Conservation (phyloP, 2,329 filamentous ascomycete genomes). For the Orbilia blumenaviensis region DNA sequence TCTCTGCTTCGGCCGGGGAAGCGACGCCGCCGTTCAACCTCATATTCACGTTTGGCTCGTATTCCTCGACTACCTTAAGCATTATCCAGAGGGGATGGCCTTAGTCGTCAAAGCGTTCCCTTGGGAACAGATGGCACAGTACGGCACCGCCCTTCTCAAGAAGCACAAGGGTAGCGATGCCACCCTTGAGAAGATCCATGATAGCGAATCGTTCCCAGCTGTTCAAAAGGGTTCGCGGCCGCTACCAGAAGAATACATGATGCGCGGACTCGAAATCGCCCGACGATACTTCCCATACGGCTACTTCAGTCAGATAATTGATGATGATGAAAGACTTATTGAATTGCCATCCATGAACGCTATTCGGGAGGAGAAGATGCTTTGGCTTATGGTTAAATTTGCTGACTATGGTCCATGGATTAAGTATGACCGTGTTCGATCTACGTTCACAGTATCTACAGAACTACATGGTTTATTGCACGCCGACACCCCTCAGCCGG, state of each 20-base stretch:
- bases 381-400: constrained; percentile 69
- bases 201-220: constrained; percentile 64
- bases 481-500: constrained; percentile 9
- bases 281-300: constrained; percentile 67
- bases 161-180: constrained; percentile 51
- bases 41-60: constrained; percentile 72
- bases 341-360: constrained; percentile 70
- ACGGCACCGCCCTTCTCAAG: constrained; percentile 63
- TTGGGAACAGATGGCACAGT: constrained; percentile 66
- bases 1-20: constrained; percentile 66
- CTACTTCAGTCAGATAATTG: constrained; percentile 59
- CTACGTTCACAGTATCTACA: constrained; percentile 61
- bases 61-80: constrained; percentile 67
- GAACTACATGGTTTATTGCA: constrained; percentile 52
- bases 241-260: constrained; percentile 74
- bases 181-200: constrained; percentile 60
- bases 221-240: constrained; percentile 66
- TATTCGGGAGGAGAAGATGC: constrained; percentile 68
- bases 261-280: constrained; percentile 71
- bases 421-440: constrained; percentile 22
- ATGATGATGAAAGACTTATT: constrained; percentile 74
- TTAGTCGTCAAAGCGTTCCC: constrained; percentile 64
- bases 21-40: constrained; percentile 70
- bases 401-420: constrained; percentile 55
- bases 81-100: constrained; percentile 62